Conservation (phyloP, 345 rosid species). For the Dimocarpus longan region DNA sequence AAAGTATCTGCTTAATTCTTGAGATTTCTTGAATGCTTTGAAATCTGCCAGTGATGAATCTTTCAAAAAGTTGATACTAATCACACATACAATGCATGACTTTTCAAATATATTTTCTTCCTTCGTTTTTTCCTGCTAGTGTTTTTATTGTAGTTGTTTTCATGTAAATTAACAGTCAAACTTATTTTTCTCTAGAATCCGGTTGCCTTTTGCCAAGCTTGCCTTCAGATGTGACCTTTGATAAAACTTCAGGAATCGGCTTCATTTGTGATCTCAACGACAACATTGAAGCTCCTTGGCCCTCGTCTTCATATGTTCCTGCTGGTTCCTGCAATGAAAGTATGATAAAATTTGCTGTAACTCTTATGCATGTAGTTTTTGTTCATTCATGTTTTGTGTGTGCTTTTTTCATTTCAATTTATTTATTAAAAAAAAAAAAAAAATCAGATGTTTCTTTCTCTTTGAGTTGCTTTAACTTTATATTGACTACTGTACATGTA, state of each 20-base stretch:
- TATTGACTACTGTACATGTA: background rate
- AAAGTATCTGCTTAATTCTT: background rate
- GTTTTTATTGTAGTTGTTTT: background rate
- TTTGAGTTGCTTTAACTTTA: background rate
- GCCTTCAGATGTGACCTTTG: constrained; percentile 58
- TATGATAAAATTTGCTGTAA: constrained; percentile 18
- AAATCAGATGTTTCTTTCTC: background rate
- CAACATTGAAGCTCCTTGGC: constrained; percentile 64
- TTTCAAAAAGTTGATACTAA: background rate
- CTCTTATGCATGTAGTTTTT: background rate
- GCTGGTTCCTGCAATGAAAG: constrained; percentile 57
- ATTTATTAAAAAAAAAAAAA: too few species aligned
- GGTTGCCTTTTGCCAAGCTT: constrained; percentile 67
- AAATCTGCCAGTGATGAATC: background rate
- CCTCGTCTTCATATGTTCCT: constrained; percentile 36
- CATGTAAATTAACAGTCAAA: background rate
- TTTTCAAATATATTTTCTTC: background rate
- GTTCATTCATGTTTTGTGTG: background rate
- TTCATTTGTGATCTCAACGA: constrained; percentile 68
- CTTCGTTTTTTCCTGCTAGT: background rate
- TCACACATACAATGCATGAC: background rate
- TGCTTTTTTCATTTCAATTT: background rate
- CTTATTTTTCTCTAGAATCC: constrained; percentile 34
- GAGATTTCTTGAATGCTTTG: background rate
- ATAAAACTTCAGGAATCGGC: constrained; percentile 50